Evolutionary conservation across 2,329 filamentous ascomycete species (phyloP).

Genomic region (Pestalotiopsis sp.): DNA sequence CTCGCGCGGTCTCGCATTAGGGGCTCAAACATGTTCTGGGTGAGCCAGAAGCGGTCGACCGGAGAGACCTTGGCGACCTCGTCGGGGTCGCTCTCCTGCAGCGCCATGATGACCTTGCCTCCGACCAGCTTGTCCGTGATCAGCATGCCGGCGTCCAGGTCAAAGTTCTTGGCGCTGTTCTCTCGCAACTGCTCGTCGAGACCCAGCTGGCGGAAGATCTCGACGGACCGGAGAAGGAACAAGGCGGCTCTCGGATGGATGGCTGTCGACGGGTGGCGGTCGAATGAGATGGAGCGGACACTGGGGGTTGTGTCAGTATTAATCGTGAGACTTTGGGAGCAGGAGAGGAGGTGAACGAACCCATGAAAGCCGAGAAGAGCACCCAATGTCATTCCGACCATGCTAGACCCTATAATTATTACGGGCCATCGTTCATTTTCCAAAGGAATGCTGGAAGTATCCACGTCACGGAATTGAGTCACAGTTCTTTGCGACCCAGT

Average conservation of each 20-base stretch:
- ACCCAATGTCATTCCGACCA: slow-evolving; percentile 1
- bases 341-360: no score
- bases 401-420: neutral
- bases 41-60: neutral
- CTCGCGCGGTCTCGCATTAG: neutral
- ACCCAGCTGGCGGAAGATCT: neutral
- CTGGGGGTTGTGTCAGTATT: neutral
- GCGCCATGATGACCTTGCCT: neutral
- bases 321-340: neutral
- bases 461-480: neutral
- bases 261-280: neutral
- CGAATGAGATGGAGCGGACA: neutral
- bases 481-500: neutral
- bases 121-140: neutral
- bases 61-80: neutral
- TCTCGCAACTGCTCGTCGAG: neutral
- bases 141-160: neutral
- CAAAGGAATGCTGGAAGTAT: neutral
- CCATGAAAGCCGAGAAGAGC: neutral
- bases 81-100: neutral
- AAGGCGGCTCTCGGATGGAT: neutral
- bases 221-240: neutral
- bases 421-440: neutral
- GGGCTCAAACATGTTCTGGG: neutral
- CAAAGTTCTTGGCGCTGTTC: neutral